These are phyloP conservation scores for Corymbia citriodora DNA, from an alignment of 441 rosid species.

Conservation along the genomic window DNA sequence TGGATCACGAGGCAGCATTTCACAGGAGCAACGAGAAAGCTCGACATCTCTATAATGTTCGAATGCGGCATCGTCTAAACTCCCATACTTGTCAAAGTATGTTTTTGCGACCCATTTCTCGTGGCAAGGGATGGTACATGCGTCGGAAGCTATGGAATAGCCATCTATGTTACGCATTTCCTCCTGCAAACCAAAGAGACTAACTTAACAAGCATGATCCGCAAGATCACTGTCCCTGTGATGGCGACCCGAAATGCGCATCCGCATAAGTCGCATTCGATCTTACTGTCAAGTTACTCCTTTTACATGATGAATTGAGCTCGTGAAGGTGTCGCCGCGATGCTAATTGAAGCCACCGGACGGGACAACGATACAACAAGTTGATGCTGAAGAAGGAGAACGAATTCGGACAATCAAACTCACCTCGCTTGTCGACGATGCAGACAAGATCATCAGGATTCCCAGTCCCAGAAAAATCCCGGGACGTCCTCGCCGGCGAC, in stretches of 20 bases:
- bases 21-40: constrained; percentile 22
- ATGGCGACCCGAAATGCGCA: background rate
- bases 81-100: constrained; percentile 41
- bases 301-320: background rate
- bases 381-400: background rate
- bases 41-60: constrained; percentile 28
- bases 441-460: constrained; percentile 13
- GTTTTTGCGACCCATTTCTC: constrained; percentile 40
- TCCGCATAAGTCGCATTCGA: background rate
- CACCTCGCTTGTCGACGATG: constrained; percentile 26
- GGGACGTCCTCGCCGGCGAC: background rate
- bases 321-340: background rate
- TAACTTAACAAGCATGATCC: background rate
- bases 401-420: background rate
- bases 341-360: background rate
- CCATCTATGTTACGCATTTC: background rate
- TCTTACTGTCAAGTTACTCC: background rate
- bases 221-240: background rate
- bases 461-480: constrained; percentile 1
- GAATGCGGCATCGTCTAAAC: constrained; percentile 37
- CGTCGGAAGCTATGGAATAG: background rate
- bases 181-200: constrained; percentile 21
- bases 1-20: constrained; percentile 15
- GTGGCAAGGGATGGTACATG: background rate
- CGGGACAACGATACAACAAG: background rate